A percentile compares a stretch with the other conserved stretches of the same genome.
Evolutionary conservation across 495 filamentous ascomycete genomes (phyloP).

Genomic region (Annulohypoxylon maeteangense): DNA sequence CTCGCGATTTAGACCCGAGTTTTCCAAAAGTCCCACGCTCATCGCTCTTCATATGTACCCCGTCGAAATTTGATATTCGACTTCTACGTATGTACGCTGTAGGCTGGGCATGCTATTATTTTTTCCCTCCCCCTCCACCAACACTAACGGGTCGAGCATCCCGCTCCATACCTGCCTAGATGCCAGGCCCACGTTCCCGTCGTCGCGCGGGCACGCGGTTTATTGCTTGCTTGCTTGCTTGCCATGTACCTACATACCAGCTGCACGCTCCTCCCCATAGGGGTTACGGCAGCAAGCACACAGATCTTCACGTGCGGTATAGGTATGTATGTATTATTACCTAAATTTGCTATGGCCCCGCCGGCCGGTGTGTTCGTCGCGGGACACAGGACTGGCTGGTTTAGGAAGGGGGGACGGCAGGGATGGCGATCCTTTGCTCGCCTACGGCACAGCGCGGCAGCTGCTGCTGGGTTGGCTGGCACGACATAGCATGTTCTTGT

Average conservation of each 20-base stretch:
- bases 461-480: conserved; percentile 3
- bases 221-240: conserved; percentile 2
- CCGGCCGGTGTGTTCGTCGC: conserved; percentile 27
- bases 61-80: neutral
- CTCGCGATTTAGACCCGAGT: neutral
- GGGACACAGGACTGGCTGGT: conserved; percentile 13
- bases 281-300: neutral
- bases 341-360: conserved; percentile 14
- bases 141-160: neutral
- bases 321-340: too few relatives aligned
- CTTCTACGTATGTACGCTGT: neutral
- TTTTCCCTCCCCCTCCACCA: neutral
- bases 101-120: too few relatives aligned
- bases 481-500: conserved; percentile 15
- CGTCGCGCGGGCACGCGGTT: neutral
- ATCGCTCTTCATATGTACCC: neutral
- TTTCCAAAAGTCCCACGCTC: neutral
- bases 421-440: conserved; percentile 40
- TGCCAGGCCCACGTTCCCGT: neutral
- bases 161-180: neutral
- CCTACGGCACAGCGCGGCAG: conserved; percentile 31
- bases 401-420: conserved; percentile 13
- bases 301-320: conserved; percentile 3
- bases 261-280: neutral
- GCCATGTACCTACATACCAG: neutral